phyloP scores from a whole-genome alignment of 2,329 filamentous ascomycete genomes.

The Colletotrichum sp. region DNA sequence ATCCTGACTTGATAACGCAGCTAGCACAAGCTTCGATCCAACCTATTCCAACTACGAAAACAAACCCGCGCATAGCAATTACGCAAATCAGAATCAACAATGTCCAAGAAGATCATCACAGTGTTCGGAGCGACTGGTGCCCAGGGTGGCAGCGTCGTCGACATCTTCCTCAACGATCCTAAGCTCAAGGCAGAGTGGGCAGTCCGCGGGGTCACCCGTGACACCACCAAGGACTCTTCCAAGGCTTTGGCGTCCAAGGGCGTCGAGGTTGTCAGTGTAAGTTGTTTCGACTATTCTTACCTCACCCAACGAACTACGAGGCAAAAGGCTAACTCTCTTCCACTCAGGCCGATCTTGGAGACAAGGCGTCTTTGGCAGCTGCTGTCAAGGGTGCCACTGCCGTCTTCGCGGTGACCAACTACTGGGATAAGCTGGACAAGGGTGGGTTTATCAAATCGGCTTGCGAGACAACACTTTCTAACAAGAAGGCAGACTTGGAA shows the following conservation, averaged over 20 bases:
- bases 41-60: background rate
- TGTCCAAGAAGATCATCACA: conserved; percentile 49
- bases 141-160: conserved; percentile 63
- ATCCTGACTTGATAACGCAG: background rate
- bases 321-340: background rate
- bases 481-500: conserved; percentile 33
- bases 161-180: conserved; percentile 40
- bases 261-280: conserved; percentile 52
- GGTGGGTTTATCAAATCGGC: background rate
- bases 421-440: conserved; percentile 48
- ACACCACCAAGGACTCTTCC: conserved; percentile 46
- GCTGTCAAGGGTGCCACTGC: conserved; percentile 51
- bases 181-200: conserved; percentile 51
- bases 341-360: conserved; percentile 52
- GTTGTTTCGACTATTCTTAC: conserved; percentile 15
- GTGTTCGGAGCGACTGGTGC: conserved; percentile 65
- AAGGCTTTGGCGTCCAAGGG: conserved; percentile 49
- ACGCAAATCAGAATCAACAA: background rate
- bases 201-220: conserved; percentile 62
- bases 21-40: background rate
- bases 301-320: background rate
- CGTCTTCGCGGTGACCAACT: conserved; percentile 60
- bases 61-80: background rate
- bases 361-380: conserved; percentile 45
- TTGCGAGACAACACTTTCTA: background rate